Conservation (phyloP, 1,284 basidiomycete genomes). For the Phaffia rhodozyma region DNA sequence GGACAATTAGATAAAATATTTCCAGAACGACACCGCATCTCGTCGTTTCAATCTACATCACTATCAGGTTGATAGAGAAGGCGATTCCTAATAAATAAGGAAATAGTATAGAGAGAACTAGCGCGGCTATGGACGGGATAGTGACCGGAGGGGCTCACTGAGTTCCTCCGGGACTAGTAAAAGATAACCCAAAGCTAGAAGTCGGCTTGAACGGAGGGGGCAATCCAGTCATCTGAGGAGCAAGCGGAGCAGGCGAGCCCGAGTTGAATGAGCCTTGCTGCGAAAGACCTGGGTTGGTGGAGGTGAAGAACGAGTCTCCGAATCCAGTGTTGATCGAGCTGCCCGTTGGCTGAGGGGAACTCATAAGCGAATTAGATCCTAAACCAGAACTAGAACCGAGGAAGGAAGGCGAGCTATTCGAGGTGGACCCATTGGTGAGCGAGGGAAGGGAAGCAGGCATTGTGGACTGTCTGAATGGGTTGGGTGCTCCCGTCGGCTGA, state of each 20-base stretch:
- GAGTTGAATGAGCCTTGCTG: background rate
- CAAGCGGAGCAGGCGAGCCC: background rate
- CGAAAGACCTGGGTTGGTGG: background rate
- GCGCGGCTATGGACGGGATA: too few relatives aligned
- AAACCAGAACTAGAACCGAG: background rate
- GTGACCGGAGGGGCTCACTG: too few relatives aligned
- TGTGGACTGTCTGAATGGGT: constrained; percentile 15
- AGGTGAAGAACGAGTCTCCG: background rate
- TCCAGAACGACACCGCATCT: too few relatives aligned
- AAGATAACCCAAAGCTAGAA: background rate
- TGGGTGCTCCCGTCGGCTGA: constrained; percentile 3
- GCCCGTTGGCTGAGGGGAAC: background rate
- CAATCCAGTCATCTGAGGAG: constrained; percentile 7
- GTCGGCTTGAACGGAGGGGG: constrained; percentile 3
- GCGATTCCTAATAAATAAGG: too few relatives aligned
- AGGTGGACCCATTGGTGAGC: background rate
- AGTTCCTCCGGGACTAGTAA: background rate
- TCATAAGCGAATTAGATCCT: background rate
- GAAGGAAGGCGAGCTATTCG: background rate
- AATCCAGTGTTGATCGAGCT: background rate
- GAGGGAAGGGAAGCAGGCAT: constrained; percentile 1
- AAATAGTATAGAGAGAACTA: too few relatives aligned
- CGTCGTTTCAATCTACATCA: too few relatives aligned
- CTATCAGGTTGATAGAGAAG: too few relatives aligned
- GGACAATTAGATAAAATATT: too few relatives aligned